These are phyloP conservation scores for Tylopilus felleus DNA, from an alignment of 768 basidiomycete species.

Conservation along the genomic window DNA sequence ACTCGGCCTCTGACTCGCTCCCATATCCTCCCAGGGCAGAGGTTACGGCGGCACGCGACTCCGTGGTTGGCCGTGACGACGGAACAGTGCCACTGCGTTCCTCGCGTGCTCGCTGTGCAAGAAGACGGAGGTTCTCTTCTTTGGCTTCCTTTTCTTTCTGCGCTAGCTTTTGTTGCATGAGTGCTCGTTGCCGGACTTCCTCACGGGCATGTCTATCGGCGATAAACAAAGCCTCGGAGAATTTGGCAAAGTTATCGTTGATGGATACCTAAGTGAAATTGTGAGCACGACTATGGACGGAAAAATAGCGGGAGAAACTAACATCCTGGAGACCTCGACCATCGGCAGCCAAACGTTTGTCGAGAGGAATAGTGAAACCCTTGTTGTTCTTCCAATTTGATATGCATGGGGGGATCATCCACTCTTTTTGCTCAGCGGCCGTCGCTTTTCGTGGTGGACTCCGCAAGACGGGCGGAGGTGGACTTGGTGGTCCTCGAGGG, in stretches of 20 bases:
- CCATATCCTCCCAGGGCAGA: constrained; percentile 84
- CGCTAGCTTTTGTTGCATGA: constrained; percentile 99
- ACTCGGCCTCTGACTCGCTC: constrained; percentile 61
- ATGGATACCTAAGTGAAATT: constrained; percentile 75
- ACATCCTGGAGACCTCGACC: constrained; percentile 98
- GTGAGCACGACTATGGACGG: neutral
- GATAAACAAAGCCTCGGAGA: constrained; percentile 92
- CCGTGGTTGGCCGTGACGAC: constrained; percentile 60
- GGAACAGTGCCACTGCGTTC: constrained; percentile 79
- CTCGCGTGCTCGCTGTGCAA: constrained; percentile 94
- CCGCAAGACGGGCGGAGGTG: constrained; percentile 91
- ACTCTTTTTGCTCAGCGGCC: constrained; percentile 97
- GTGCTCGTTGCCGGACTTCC: constrained; percentile 91
- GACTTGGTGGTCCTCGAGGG: constrained; percentile 92
- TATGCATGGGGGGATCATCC: constrained; percentile 99
- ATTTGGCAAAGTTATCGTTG: constrained; percentile 99
- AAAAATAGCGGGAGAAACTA: constrained; percentile 30
- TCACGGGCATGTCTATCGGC: constrained; percentile 97
- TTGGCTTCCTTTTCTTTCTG: constrained; percentile 96
- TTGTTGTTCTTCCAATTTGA: constrained; percentile 99
- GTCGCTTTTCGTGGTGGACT: constrained; percentile 96
- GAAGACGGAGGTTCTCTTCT: constrained; percentile 90
- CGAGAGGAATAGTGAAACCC: constrained; percentile 97
- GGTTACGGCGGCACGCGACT: constrained; percentile 67
- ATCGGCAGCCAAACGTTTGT: constrained; percentile 96